Conservation (phyloP, 2,329 filamentous ascomycete genomes). For the Calonectria honghensis region DNA sequence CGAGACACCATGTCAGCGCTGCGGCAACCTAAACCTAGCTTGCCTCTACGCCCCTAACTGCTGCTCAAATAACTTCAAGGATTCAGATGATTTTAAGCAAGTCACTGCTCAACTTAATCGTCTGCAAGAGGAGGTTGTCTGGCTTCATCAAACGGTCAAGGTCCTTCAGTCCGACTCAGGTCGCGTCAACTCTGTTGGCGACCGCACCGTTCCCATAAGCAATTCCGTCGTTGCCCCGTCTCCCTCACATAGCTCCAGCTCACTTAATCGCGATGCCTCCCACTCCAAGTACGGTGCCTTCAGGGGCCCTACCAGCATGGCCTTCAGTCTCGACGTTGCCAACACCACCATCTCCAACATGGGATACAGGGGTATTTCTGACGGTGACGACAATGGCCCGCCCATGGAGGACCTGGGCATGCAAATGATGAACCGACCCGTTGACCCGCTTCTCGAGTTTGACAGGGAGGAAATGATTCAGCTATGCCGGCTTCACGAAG, state of each 20-base stretch:
- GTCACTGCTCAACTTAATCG: constrained; percentile 84
- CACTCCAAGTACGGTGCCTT: constrained; percentile 79
- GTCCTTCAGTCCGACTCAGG: constrained; percentile 76
- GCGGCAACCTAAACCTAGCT: constrained; percentile 79
- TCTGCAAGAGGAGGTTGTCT: constrained; percentile 89
- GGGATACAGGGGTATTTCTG: constrained; percentile 83
- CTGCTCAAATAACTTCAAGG: constrained; percentile 87
- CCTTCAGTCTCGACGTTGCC: constrained; percentile 90
- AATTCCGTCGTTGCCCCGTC: constrained; percentile 62
- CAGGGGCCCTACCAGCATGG: constrained; percentile 88
- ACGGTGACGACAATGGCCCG: constrained; percentile 75
- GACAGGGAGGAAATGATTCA: constrained; percentile 87
- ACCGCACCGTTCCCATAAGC: constrained; percentile 62
- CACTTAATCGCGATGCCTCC: constrained; percentile 63
- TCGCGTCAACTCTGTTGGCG: constrained; percentile 66
- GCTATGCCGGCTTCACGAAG: constrained; percentile 87
- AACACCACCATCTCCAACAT: constrained; percentile 91
- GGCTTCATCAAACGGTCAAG: constrained; percentile 83
- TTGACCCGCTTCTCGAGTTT: constrained; percentile 88
- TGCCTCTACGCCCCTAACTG: constrained; percentile 81
- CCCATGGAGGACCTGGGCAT: constrained; percentile 48
- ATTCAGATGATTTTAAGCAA: constrained; percentile 91
- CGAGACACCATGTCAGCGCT: constrained; percentile 79
- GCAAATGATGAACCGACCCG: constrained; percentile 60
- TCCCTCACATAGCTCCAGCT: constrained; percentile 64